A percentile compares a stretch with the other conserved stretches of the same genome.
These are phyloP conservation scores for Trichoderma atrobrunneum DNA, from an alignment of 2,329 filamentous ascomycete species.

Conservation along the genomic window DNA sequence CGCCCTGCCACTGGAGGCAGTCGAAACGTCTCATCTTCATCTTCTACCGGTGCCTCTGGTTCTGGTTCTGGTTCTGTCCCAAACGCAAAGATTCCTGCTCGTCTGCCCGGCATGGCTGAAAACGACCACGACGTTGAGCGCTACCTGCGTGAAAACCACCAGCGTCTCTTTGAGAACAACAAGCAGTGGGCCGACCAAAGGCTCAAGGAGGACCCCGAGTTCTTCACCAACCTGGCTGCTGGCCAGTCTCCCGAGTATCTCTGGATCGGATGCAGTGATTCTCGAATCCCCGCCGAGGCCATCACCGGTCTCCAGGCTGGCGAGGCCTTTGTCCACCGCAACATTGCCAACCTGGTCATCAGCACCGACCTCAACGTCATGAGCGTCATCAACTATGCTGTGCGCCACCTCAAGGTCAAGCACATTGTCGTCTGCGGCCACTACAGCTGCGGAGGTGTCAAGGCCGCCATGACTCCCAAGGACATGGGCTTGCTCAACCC, in stretches of 20 bases:
- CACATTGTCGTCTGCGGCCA: conserved; percentile 78
- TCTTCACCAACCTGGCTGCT: conserved; percentile 61
- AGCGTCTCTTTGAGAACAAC: conserved; percentile 68
- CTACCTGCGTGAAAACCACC: conserved; percentile 63
- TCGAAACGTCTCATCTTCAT: not conserved
- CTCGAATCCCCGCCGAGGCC: conserved; percentile 85
- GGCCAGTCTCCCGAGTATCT: conserved; percentile 70
- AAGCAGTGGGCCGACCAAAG: conserved; percentile 62
- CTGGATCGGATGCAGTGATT: conserved; percentile 91
- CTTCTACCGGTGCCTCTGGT: not conserved
- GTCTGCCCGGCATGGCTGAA: conserved; percentile 17
- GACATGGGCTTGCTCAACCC: conserved; percentile 70
- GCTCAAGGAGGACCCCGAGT: conserved; percentile 56
- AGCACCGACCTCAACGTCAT: conserved; percentile 77
- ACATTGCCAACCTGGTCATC: conserved; percentile 41
- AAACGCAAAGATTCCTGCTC: not conserved
- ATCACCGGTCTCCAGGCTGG: conserved; percentile 81
- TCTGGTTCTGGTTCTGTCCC: not conserved
- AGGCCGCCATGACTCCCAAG: conserved; percentile 69
- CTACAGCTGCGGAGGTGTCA: conserved; percentile 75
- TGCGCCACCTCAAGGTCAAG: conserved; percentile 75
- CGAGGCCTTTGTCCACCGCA: conserved; percentile 90
- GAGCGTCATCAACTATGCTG: conserved; percentile 83
- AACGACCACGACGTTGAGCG: conserved; percentile 41
- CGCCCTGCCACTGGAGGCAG: not conserved